Evolutionary conservation across 257 asterid genomes (phyloP).

Genomic region (Striga asiatica): DNA sequence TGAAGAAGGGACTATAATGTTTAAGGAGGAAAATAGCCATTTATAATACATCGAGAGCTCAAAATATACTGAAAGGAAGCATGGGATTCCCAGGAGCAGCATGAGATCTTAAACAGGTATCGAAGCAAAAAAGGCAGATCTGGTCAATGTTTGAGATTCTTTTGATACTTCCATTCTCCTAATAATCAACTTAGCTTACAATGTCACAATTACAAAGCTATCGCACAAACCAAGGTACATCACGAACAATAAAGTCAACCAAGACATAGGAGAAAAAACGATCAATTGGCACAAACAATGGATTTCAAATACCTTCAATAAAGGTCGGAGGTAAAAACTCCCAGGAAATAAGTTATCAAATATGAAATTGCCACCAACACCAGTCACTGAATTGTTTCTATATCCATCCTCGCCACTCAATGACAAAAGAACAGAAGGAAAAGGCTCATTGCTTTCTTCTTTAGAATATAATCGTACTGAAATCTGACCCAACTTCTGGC

Average conservation of each 20-base stretch:
- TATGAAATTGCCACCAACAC: conserved; percentile 62
- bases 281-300: conserved; percentile 7
- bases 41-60: neutral
- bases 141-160: conserved; percentile 9
- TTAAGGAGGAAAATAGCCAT: neutral
- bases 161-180: neutral
- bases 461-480: conserved; percentile 54
- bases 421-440: conserved; percentile 83
- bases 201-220: neutral
- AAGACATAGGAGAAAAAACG: neutral
- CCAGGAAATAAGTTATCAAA: conserved; percentile 85
- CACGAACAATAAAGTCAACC: conserved; percentile 5
- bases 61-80: conserved; percentile 4
- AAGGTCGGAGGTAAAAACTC: conserved; percentile 91
- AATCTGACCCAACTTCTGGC: conserved; percentile 85
- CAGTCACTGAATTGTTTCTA: conserved; percentile 82
- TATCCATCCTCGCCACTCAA: conserved; percentile 98
- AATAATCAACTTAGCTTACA: neutral
- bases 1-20: neutral
- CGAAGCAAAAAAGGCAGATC: conserved; percentile 3
- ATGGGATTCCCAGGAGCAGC: conserved; percentile 3
- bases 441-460: conserved; percentile 57
- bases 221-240: conserved; percentile 2
- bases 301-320: conserved; percentile 58
- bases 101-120: neutral